Conservation (phyloP, 352 stramenopile species). For the Thraustochytrium striatum region DNA sequence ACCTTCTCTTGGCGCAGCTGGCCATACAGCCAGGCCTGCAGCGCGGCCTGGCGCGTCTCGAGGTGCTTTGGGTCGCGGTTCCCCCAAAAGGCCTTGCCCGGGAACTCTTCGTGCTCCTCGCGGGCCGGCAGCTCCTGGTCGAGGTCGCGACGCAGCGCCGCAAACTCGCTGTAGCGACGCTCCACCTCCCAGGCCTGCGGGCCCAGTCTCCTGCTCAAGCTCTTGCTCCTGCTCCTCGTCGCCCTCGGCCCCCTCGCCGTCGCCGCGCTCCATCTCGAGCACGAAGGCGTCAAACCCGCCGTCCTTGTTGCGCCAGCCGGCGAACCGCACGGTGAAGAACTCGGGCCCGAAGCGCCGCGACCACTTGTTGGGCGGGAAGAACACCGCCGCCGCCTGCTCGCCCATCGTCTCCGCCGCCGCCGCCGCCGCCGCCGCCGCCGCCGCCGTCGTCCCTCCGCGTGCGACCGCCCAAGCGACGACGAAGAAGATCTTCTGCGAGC, state of each 20-base stretch:
- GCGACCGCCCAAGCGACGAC: too few relatives aligned
- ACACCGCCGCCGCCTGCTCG: conserved; percentile 11
- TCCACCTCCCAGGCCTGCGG: background rate
- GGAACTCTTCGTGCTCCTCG: conserved; percentile 20
- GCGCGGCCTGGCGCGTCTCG: background rate
- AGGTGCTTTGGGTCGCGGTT: conserved; percentile 18
- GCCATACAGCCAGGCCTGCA: conserved; percentile 30
- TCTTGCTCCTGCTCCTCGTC: background rate
- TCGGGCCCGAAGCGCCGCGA: conserved; percentile 40
- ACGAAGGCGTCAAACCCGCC: conserved; percentile 16
- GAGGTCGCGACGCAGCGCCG: background rate
- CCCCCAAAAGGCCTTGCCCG: conserved; percentile 11
- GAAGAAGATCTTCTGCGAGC: too few relatives aligned
- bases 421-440: too few relatives aligned
- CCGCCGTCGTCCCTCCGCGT: too few relatives aligned
- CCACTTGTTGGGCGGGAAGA: conserved; percentile 43
- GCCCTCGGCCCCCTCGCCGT: conserved; percentile 10
- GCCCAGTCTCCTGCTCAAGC: background rate
- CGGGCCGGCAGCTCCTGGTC: background rate
- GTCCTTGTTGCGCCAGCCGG: background rate
- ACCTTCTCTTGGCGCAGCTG: conserved; percentile 34
- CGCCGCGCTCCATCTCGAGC: conserved; percentile 35
- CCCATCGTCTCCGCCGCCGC: background rate
- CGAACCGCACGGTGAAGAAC: conserved; percentile 42
- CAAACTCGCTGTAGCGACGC: conserved; percentile 29